Evolutionary conservation across 2,329 filamentous ascomycete species (phyloP), one percentile per base, ranked within the genome.

Genomic region (Ophiognomonia clavigignenti-juglandacearum): DNA sequence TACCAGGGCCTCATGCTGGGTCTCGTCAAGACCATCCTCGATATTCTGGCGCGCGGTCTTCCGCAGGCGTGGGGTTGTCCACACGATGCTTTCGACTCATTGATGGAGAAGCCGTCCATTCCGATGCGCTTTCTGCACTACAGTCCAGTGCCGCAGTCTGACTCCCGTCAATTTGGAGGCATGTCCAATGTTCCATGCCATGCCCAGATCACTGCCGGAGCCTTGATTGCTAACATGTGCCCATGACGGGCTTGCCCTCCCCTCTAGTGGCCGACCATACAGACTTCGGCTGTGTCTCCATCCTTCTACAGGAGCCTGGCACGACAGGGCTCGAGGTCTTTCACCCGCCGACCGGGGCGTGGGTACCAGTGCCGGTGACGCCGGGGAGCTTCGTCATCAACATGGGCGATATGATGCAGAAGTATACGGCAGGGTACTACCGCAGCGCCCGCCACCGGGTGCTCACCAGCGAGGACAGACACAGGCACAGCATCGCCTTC

Each of bases 321-420:
- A 59, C 48, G 2, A 53, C 60, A 24, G 61, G 60, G 1, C 53
- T 64, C 1, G 56, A 64, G 32, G 59, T 63, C 1, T 62, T 55
- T 56, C 53, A 58, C 24, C 56, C 55, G 6, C 48, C 48, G 5
- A 54, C 46, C 1, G 52, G 58, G 50, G 54, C 54, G 5, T 64
- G 61, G 61, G 54, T 63, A 10, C 50, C 54, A 0, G 62, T 68
- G 2, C 59, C 61, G 1, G 58, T 60, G 2, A 55, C 59, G 29
- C 54, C 59, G 49, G 55, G 59, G 24, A 57, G 57, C 6, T 68
- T 61, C 39, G 64, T 69, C 6, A 63, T 68, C 45, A 68, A 69
- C 39, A 59, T 64, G 20, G 65, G 65, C 4, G 64, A 68, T 43
- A 61, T 68, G 58, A 55, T 68, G 47, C 53, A 62, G 53, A 58